These are phyloP conservation scores for Cercis canadensis DNA, from an alignment of 306 rosid genomes.

Conservation along the genomic window DNA sequence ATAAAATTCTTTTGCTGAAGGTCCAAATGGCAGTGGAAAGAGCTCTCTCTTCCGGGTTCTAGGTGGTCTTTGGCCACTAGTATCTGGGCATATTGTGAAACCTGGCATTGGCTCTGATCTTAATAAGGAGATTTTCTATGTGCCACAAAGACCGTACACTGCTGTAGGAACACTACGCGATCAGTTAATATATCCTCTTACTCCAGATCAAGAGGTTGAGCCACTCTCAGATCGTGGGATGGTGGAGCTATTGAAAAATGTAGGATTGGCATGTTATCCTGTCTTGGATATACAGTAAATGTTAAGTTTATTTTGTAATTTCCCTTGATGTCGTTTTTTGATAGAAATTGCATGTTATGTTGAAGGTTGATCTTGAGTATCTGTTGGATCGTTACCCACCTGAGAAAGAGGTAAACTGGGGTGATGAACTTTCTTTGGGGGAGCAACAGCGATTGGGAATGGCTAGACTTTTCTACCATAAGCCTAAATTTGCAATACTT, in stretches of 20 bases:
- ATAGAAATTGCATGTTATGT: slow-evolving; percentile 30
- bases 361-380: slow-evolving; percentile 97
- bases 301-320: slow-evolving; percentile 23
- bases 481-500: slow-evolving; percentile 97
- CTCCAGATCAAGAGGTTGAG: slow-evolving; percentile 74
- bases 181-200: slow-evolving; percentile 95
- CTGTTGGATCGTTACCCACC: slow-evolving; percentile 87
- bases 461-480: slow-evolving; percentile 99
- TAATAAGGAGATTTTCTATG: slow-evolving; percentile 97
- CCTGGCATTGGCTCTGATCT: slow-evolving; percentile 99
- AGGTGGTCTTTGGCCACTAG: slow-evolving; percentile 99
- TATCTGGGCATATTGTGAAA: slow-evolving; percentile 91
- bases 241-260: slow-evolving; percentile 89
- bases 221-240: slow-evolving; percentile 82
- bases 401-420: slow-evolving; percentile 95
- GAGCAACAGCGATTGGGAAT: slow-evolving; percentile 98
- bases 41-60: slow-evolving; percentile 98
- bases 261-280: slow-evolving; percentile 36
- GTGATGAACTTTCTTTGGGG: slow-evolving; percentile 95
- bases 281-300: slow-evolving; percentile 24
- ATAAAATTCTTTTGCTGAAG: slow-evolving; percentile 56
- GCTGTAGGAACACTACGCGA: slow-evolving; percentile 99
- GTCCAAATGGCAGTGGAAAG: slow-evolving; percentile 99
- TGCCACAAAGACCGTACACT: slow-evolving; percentile 98
- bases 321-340: slow-evolving; percentile 37